A percentile compares a stretch with the other conserved stretches of the same genome.
Evolutionary conservation across 768 basidiomycete species (phyloP).

Genomic region (Hemileccinum rubropunctum): DNA sequence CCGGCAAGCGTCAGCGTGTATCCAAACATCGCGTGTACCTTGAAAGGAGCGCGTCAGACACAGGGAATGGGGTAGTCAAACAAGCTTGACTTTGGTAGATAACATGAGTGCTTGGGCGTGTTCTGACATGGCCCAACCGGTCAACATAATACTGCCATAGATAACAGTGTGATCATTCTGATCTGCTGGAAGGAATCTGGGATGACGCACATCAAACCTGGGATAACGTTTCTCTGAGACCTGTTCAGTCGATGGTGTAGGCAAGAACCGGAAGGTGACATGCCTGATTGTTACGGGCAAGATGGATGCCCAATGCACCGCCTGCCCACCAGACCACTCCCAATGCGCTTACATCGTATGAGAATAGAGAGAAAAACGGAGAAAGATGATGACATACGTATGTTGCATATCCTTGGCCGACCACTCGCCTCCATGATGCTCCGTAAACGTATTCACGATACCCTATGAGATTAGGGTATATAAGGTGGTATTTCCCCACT

Average conservation of each 20-base stretch:
- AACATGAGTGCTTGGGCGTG: conserved; percentile 84
- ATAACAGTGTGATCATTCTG: not conserved
- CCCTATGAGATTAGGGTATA: conserved; percentile 6
- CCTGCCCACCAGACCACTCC: conserved; percentile 76
- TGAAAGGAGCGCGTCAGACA: not conserved
- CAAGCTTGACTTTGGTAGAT: conserved; percentile 63
- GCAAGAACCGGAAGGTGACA: conserved; percentile 12
- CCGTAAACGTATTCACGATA: conserved; percentile 88
- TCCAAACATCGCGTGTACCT: conserved; percentile 88
- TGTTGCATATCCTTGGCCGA: conserved; percentile 94
- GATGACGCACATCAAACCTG: conserved; percentile 68
- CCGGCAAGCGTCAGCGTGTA: conserved; percentile 84
- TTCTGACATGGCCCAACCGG: conserved; percentile 93
- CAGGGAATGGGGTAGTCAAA: not conserved
- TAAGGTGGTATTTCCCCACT: not conserved
- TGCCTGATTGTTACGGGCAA: conserved; percentile 76
- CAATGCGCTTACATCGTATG: conserved; percentile 47
- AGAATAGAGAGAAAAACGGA: not conserved
- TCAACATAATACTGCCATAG: conserved; percentile 68
- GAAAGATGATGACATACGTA: conserved; percentile 51
- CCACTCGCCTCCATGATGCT: conserved; percentile 81
- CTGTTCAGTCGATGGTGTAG: not conserved
- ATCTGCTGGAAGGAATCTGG: not conserved
- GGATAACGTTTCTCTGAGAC: conserved; percentile 70
- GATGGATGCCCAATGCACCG: conserved; percentile 82